phyloP scores from a whole-genome alignment of 2,329 filamentous ascomycete species.

The Drechslera avenae region DNA sequence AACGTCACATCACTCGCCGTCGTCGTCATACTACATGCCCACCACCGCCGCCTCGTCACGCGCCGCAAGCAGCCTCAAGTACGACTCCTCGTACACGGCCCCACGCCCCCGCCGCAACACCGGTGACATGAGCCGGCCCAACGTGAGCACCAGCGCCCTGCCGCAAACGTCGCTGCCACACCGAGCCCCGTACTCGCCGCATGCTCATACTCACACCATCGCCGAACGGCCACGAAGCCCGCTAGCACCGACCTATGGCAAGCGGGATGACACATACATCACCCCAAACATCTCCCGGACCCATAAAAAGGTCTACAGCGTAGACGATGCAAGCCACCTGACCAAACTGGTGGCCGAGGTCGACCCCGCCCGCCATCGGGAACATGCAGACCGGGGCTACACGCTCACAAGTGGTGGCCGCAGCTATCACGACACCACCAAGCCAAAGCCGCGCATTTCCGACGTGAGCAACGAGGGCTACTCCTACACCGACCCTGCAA shows the following conservation, averaged over 20 bases:
- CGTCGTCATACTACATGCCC: constrained; percentile 28
- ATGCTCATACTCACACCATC: constrained; percentile 27
- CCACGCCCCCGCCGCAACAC: constrained; percentile 55
- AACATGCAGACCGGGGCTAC: constrained; percentile 28
- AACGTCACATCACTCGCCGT: constrained; percentile 30
- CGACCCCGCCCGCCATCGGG: constrained; percentile 41
- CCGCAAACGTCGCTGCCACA: constrained; percentile 36
- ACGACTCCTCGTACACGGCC: constrained; percentile 49
- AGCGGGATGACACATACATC: constrained; percentile 46
- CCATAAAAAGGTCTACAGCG: constrained; percentile 57
- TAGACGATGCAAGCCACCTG: constrained; percentile 51
- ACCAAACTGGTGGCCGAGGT: constrained; percentile 46
- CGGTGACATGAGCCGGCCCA: constrained; percentile 44
- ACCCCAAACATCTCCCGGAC: constrained; percentile 39
- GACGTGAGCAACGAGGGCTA: constrained; percentile 52
- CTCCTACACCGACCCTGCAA: constrained; percentile 57
- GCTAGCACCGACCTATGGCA: constrained; percentile 42
- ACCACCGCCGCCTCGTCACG: constrained; percentile 37
- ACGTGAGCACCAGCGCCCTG: constrained; percentile 40
- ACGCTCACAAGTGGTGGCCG: constrained; percentile 39
- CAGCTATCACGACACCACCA: constrained; percentile 36
- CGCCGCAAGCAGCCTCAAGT: constrained; percentile 35
- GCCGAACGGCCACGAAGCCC: constrained; percentile 50
- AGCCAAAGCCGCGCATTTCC: constrained; percentile 30
- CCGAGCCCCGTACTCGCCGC: constrained; percentile 35